Evolutionary conservation across 2,329 filamentous ascomycete genomes (phyloP).

Genomic region (Penicillium sp.): DNA sequence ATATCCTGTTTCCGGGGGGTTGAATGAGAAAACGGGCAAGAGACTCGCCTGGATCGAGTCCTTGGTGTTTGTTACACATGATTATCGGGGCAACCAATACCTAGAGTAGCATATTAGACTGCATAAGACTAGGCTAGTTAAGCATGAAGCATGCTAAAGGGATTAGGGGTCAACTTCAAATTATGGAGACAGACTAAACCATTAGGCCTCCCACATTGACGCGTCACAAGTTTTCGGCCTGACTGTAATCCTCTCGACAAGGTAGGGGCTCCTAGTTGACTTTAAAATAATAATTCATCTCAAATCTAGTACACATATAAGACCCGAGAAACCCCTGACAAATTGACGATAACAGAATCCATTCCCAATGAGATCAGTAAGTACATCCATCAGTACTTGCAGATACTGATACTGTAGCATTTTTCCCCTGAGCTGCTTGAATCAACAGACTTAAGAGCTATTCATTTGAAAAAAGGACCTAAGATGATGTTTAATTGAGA

Average conservation of each 20-base stretch:
- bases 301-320: not conserved
- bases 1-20: no score
- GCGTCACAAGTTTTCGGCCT: not conserved
- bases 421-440: no score
- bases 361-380: no score
- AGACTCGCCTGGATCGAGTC: not conserved
- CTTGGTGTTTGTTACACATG: not conserved
- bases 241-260: not conserved
- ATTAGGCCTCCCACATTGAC: not conserved
- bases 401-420: no score
- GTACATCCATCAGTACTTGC: no score
- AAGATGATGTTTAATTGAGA: no score
- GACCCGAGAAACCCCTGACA: not conserved
- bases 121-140: not conserved
- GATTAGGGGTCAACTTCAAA: not conserved
- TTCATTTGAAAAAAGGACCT: no score
- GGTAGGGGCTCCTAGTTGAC: no score
- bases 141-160: not conserved
- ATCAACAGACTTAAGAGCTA: no score
- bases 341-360: no score
- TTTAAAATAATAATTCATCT: no score
- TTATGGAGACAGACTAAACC: not conserved
- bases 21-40: no score
- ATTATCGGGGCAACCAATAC: not conserved
- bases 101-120: not conserved